Evolutionary conservation across 805 yeast species (phyloP).

Genomic region (Yamadazyma olivae): DNA sequence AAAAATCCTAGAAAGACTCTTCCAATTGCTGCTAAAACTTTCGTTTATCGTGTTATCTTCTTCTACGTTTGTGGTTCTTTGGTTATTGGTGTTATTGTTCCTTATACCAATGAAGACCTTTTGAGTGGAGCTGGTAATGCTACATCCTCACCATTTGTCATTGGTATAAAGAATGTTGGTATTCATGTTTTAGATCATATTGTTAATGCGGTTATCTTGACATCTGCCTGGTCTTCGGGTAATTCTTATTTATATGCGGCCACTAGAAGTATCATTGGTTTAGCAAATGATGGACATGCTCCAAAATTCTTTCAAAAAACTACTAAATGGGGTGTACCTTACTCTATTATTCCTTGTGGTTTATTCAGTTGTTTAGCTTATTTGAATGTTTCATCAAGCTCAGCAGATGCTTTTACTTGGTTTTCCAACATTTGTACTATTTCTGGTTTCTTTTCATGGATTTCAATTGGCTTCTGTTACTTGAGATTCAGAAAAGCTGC

Average conservation of each 20-base stretch:
- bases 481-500: slow-evolving; percentile 50
- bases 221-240: slow-evolving; percentile 73
- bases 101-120: slow-evolving; percentile 24
- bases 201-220: slow-evolving; percentile 68
- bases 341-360: slow-evolving; percentile 17
- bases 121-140: slow-evolving; percentile 31
- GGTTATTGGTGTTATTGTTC: slow-evolving; percentile 37
- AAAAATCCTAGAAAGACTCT: slow-evolving; percentile 33
- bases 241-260: slow-evolving; percentile 26
- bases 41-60: slow-evolving; percentile 48
- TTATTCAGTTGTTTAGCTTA: slow-evolving; percentile 23
- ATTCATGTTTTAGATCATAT: slow-evolving; percentile 65
- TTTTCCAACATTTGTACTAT: slow-evolving; percentile 68
- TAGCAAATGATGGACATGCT: slow-evolving; percentile 18
- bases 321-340: slow-evolving; percentile 16
- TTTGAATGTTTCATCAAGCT: slow-evolving; percentile 45
- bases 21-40: slow-evolving; percentile 59
- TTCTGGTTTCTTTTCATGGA: slow-evolving; percentile 63
- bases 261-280: slow-evolving; percentile 23
- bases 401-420: slow-evolving; percentile 70
- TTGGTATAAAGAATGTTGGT: slow-evolving; percentile 29
- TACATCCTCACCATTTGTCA: slow-evolving; percentile 34
- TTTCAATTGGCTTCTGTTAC: slow-evolving; percentile 55
- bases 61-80: slow-evolving; percentile 40
- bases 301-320: slow-evolving; percentile 16